phyloP scores from a whole-genome alignment of 2,329 filamentous ascomycete genomes.

The Pseudogymnoascus sp. region DNA sequence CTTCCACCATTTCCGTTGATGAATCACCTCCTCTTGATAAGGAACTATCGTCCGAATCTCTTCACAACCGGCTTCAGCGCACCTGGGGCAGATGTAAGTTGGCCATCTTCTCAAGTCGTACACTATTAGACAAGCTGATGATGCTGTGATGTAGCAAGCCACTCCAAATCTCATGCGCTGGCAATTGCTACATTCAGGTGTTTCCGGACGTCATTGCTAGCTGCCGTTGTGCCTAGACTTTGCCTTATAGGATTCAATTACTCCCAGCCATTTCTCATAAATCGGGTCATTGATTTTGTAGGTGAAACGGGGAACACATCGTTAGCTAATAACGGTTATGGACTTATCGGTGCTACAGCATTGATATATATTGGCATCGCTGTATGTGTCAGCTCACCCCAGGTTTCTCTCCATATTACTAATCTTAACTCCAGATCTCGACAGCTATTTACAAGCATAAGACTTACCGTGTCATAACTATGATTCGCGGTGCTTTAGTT shows the following conservation, averaged over 20 bases:
- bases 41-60: not conserved
- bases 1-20: not conserved
- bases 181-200: not conserved
- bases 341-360: slow-evolving; percentile 35
- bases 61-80: not conserved
- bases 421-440: not conserved
- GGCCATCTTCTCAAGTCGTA: not conserved
- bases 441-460: slow-evolving; percentile 27
- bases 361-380: slow-evolving; percentile 37
- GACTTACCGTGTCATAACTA: slow-evolving; percentile 35
- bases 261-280: slow-evolving; percentile 39
- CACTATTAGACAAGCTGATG: not conserved
- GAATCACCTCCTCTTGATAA: not conserved
- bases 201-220: slow-evolving; percentile 22
- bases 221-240: slow-evolving; percentile 32
- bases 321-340: slow-evolving; percentile 27
- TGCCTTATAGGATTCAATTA: slow-evolving; percentile 36
- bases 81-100: not conserved
- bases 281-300: slow-evolving; percentile 29
- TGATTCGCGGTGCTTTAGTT: slow-evolving; percentile 35
- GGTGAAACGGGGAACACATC: slow-evolving; percentile 23
- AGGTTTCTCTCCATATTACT: not conserved
- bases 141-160: not conserved
- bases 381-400: slow-evolving; percentile 21
- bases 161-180: not conserved